phyloP scores from a whole-genome alignment of 2,329 filamentous ascomycete genomes.

The Ceratocystis destructans region DNA sequence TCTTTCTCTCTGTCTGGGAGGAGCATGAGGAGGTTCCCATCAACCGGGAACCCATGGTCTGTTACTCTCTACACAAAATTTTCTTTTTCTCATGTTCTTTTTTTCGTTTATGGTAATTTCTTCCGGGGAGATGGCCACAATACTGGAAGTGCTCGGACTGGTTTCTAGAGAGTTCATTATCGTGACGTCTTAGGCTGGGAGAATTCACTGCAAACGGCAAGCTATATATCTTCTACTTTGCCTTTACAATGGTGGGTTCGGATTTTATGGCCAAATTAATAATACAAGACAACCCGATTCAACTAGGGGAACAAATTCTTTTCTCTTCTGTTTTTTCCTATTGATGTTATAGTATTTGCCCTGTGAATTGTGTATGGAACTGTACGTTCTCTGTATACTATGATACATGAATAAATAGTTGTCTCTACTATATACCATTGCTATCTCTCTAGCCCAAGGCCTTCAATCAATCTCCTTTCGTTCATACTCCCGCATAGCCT shows the following conservation, averaged over 20 bases:
- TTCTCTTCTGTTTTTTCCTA: not conserved
- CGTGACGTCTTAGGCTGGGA: not conserved
- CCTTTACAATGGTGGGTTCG: not conserved
- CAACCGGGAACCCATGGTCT: conserved; percentile 21
- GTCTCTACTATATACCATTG: no score
- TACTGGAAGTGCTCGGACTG: not conserved
- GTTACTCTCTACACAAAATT: conserved; percentile 19
- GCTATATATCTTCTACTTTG: not conserved
- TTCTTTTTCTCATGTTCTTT: conserved; percentile 1
- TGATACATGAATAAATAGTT: no score
- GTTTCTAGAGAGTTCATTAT: not conserved
- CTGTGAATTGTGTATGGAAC: not conserved
- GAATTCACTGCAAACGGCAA: not conserved
- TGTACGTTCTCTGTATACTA: not conserved
- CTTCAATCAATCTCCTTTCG: conserved; percentile 10
- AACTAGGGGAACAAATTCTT: conserved; percentile 13
- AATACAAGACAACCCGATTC: conserved; percentile 19
- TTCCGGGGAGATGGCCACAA: not conserved
- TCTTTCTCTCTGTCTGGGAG: conserved; percentile 15
- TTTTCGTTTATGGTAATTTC: not conserved
- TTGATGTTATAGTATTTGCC: not conserved
- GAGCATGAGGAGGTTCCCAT: conserved; percentile 21
- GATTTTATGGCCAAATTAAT: not conserved
- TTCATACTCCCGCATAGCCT: conserved; percentile 13
- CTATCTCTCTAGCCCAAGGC: no score